Percentiles rank a stretch among this genome's conserved stretches.
Evolutionary conservation across 2,329 filamentous ascomycete species (phyloP).

Genomic region (Phialemoniopsis sp.): DNA sequence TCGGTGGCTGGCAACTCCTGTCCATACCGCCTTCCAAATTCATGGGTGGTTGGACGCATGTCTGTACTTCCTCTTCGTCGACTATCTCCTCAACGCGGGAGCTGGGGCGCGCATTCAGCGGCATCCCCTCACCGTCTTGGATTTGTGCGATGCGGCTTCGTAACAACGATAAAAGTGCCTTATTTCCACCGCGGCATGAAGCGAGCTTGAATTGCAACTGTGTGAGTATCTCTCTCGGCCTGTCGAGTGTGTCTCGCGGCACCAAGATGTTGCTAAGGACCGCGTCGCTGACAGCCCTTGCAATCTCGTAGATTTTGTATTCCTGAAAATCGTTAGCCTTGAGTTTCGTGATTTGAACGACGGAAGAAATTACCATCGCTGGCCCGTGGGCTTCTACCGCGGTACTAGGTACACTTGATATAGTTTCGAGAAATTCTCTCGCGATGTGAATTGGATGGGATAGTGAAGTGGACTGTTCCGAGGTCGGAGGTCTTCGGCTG

Average conservation of each 20-base stretch:
- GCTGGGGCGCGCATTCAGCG: not conserved
- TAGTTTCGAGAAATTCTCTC: slow-evolving; percentile 36
- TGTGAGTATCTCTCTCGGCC: slow-evolving; percentile 27
- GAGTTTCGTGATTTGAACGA: no score
- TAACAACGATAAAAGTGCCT: slow-evolving; percentile 29
- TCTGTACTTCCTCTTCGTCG: slow-evolving; percentile 4
- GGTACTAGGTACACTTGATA: slow-evolving; percentile 35
- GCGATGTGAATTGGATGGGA: slow-evolving; percentile 38
- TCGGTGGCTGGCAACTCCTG: no score
- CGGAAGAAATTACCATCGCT: slow-evolving; percentile 22
- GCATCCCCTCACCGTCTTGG: slow-evolving; percentile 4
- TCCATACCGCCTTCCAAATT: no score
- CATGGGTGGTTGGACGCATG: no score
- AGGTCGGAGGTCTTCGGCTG: slow-evolving; percentile 9
- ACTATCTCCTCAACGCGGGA: slow-evolving; percentile 2
- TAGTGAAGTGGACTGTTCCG: slow-evolving; percentile 15
- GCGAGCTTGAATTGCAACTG: slow-evolving; percentile 33
- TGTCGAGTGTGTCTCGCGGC: slow-evolving; percentile 6
- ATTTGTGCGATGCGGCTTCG: slow-evolving; percentile 14
- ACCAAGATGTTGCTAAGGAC: slow-evolving; percentile 9
- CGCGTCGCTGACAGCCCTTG: slow-evolving; percentile 36
- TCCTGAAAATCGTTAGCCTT: slow-evolving; percentile 15
- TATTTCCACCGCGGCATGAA: slow-evolving; percentile 36
- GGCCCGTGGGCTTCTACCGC: slow-evolving; percentile 46
- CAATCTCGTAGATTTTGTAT: slow-evolving; percentile 42